phyloP scores from a whole-genome alignment of 441 rosid species.

The Populus hybrid region DNA sequence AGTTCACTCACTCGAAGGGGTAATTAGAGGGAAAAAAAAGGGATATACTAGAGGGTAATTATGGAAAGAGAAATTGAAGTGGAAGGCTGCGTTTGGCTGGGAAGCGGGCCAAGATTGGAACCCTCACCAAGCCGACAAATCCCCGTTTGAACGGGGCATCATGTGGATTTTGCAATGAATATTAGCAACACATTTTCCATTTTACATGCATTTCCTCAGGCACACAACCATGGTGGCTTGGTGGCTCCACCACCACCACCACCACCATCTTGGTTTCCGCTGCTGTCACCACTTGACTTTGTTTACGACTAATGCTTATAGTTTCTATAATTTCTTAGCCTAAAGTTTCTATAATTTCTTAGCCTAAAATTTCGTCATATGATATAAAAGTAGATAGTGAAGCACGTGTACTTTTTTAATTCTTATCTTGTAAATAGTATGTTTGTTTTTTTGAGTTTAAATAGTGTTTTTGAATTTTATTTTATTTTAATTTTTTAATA shows the following conservation, averaged over 20 bases:
- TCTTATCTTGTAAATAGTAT: too few species aligned
- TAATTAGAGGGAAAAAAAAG: background rate
- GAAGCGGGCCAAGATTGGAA: slow-evolving; percentile 19
- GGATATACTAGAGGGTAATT: background rate
- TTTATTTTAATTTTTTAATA: too few species aligned
- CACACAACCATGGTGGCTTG: slow-evolving; percentile 20
- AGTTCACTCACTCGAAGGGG: background rate
- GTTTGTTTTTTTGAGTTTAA: too few species aligned
- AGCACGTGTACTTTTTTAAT: too few species aligned
- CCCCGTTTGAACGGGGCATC: slow-evolving; percentile 37
- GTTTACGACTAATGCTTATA: background rate
- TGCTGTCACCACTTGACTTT: slow-evolving; percentile 15
- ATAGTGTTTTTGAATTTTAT: too few species aligned
- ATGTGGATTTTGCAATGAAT: slow-evolving; percentile 25
- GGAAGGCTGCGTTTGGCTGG: slow-evolving; percentile 17
- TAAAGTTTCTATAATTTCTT: too few species aligned
- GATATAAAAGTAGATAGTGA: too few species aligned
- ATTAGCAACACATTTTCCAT: slow-evolving; percentile 15
- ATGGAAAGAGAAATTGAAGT: background rate
- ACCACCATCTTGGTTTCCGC: slow-evolving; percentile 1
- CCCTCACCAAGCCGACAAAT: slow-evolving; percentile 46
- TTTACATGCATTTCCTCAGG: slow-evolving; percentile 19
- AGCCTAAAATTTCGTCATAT: too few species aligned
- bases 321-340: too few species aligned
- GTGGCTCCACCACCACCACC: slow-evolving; percentile 46